These are phyloP conservation scores for Beauveria pseudobassiana DNA, from an alignment of 2,329 filamentous ascomycete genomes.

Conservation along the genomic window DNA sequence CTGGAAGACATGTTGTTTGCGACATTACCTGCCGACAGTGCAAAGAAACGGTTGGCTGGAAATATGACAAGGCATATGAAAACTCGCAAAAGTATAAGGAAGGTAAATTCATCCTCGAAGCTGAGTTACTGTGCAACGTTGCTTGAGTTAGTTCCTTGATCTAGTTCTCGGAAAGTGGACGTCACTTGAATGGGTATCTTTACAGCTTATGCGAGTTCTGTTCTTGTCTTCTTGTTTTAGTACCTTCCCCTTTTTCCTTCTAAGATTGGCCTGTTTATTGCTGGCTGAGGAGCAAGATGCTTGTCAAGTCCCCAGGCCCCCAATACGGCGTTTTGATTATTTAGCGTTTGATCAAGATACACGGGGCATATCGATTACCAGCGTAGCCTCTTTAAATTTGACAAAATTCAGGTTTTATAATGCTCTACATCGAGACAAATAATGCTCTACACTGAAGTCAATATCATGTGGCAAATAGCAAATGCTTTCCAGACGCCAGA, in stretches of 20 bases:
- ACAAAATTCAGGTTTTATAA: not conserved
- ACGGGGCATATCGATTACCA: not conserved
- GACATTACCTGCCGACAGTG: conserved; percentile 91
- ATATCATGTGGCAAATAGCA: not conserved
- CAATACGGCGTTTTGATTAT: not conserved
- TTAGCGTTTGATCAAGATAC: not conserved
- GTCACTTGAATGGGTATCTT: not conserved
- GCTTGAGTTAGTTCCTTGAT: conserved; percentile 28
- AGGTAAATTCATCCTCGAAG: conserved; percentile 94
- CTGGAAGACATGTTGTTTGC: conserved; percentile 85
- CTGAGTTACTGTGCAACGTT: conserved; percentile 79
- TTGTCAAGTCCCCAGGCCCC: not conserved
- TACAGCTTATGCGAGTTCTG: not conserved
- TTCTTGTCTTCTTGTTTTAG: not conserved
- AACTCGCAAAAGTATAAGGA: conserved; percentile 94
- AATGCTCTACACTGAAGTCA: not conserved
- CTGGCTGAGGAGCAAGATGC: not conserved
- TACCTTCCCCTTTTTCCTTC: not conserved
- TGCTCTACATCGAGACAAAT: not conserved
- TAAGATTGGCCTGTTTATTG: not conserved
- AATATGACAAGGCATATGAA: conserved; percentile 97
- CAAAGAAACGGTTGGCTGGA: conserved; percentile 92
- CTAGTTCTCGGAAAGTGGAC: not conserved
- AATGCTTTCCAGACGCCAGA: not conserved
- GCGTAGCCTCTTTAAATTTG: not conserved